Evolutionary conservation across 495 filamentous ascomycete genomes (phyloP).

Genomic region (Lentithecium fluviatile): DNA sequence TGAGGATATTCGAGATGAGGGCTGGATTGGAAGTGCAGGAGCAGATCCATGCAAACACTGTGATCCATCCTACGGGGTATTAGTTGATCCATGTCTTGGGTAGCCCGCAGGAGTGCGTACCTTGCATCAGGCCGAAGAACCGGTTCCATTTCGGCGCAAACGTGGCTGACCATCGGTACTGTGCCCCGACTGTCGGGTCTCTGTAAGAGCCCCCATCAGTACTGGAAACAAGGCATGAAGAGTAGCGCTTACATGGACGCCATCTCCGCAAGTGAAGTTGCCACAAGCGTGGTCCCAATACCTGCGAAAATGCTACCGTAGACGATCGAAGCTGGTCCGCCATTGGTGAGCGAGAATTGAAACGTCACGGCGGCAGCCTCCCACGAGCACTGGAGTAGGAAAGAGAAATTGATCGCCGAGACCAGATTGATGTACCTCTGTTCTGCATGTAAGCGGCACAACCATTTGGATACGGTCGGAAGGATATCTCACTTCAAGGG

Average conservation of each 20-base stretch:
- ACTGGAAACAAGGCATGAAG: background rate
- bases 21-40: constrained; percentile 28
- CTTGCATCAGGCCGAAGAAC: constrained; percentile 38
- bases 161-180: constrained; percentile 35
- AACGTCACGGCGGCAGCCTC: constrained; percentile 37
- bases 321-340: constrained; percentile 41
- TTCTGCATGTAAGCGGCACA: constrained; percentile 11
- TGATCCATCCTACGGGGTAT: constrained; percentile 23
- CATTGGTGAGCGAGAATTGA: constrained; percentile 36
- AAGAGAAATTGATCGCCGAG: constrained; percentile 32
- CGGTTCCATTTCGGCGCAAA: constrained; percentile 47
- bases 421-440: constrained; percentile 34
- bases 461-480: background rate
- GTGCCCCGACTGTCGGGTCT: constrained; percentile 31
- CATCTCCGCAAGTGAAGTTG: constrained; percentile 43
- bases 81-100: background rate
- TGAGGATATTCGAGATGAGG: constrained; percentile 30
- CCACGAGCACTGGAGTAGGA: constrained; percentile 38
- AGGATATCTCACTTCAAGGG: constrained; percentile 17
- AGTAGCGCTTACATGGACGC: constrained; percentile 38
- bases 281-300: constrained; percentile 37
- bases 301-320: constrained; percentile 38
- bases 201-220: background rate
- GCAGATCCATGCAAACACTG: constrained; percentile 33
- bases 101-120: constrained; percentile 4